phyloP scores from a whole-genome alignment of 768 basidiomycete species.

The Jaapia argillacea region DNA sequence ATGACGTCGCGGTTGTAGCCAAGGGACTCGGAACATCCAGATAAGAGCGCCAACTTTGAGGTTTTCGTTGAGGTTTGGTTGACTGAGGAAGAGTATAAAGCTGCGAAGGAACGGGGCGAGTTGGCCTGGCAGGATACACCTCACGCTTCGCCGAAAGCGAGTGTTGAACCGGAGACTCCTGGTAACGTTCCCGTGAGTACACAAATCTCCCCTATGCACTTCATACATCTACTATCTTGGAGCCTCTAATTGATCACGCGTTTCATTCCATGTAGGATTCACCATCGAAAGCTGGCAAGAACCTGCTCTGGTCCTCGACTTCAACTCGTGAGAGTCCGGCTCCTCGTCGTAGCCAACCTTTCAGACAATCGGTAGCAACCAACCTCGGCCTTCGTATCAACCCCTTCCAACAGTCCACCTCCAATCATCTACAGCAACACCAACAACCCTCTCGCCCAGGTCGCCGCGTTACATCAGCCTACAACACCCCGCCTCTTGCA shows the following conservation, averaged over 20 bases:
- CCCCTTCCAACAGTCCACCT: slow-evolving; percentile 31
- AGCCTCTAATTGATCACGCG: not conserved
- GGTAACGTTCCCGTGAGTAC: slow-evolving; percentile 22
- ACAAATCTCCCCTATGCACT: slow-evolving; percentile 1
- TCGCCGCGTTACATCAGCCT: slow-evolving; percentile 32
- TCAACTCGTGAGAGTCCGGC: slow-evolving; percentile 20
- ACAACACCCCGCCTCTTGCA: slow-evolving; percentile 16
- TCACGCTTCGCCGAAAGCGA: slow-evolving; percentile 20
- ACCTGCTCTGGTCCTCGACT: slow-evolving; percentile 58
- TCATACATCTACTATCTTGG: not conserved
- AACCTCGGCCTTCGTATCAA: slow-evolving; percentile 36
- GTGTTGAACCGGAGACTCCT: slow-evolving; percentile 32
- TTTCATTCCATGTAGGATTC: slow-evolving; percentile 15
- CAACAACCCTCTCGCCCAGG: slow-evolving; percentile 16
- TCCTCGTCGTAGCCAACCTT: slow-evolving; percentile 20
- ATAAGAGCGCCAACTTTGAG: slow-evolving; percentile 55
- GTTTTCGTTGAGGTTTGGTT: slow-evolving; percentile 77
- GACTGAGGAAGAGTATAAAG: slow-evolving; percentile 60
- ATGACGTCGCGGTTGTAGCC: slow-evolving; percentile 37
- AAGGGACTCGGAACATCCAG: slow-evolving; percentile 68
- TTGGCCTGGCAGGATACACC: slow-evolving; percentile 64
- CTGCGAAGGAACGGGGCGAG: slow-evolving; percentile 48
- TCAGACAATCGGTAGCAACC: slow-evolving; percentile 37
- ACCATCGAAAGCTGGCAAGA: slow-evolving; percentile 43
- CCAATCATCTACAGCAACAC: slow-evolving; percentile 23